Evolutionary conservation across 169 alveolate species (phyloP), one percentile per base, ranked within the genome.

Genomic region (Theileria equi): DNA sequence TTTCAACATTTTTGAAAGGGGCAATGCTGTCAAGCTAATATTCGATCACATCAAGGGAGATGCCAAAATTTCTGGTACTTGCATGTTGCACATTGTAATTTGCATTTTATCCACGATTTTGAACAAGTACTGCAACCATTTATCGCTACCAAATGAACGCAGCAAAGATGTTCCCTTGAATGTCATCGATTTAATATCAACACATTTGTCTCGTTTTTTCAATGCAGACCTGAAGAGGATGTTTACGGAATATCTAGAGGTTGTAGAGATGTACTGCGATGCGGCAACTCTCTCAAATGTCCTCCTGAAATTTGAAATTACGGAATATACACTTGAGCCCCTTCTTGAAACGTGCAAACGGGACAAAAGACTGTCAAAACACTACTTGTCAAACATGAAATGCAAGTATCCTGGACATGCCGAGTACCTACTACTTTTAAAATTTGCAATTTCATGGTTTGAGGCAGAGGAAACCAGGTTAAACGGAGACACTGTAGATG

Each of bases 11-110:
- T 21, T 63, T 19, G 52, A 31, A 16, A 16, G 23, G 13, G 23
- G 41, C 1, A 16, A n/a, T 10, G 53, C 35, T 1, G 64, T 63
- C 44, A 61, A 53, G 25, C 63, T 26, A 25, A 19, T 63, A 3
- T 48, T 63, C 29, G 63, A 52, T n/a, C 74, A 63, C 19, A 17
- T 63, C 13, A 48, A 48, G 25, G 65, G 52, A 11, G 74, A 63
- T 8, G 50, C 17, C 17, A 19, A 50, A 5, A 10, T 63, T 36
- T 52, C 48, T 53, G 31, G 65, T 44, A 63, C 52, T 0, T 63
- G 74, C 44, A 45, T 54, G 29, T 36, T 63, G 8, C 2, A 64
- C 65, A 52, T 63, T 21, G 36, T 63, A 35, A 63, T 63, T 5
- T 28, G 29, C 45, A 44, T 48, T 13, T 50, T 63, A 28, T 16